These are phyloP conservation scores for Lipomyces starkeyi DNA, from an alignment of 805 yeast genomes.

Conservation along the genomic window DNA sequence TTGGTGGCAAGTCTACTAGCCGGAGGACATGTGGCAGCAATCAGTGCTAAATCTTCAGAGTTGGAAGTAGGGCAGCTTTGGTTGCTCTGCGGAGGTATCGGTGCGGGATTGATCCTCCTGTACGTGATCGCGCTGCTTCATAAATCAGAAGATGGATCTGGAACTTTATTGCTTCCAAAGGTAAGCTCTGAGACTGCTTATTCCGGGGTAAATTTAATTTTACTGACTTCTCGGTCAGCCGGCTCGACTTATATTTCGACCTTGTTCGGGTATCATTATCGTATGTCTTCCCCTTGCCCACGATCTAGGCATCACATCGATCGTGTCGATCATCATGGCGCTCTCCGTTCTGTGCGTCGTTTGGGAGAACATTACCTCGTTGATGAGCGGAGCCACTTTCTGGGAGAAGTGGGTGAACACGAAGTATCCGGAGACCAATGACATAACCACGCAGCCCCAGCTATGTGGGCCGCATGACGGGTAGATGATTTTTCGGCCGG, in stretches of 20 bases:
- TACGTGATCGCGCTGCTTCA: conserved; percentile 54
- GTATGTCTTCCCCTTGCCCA: conserved; percentile 9
- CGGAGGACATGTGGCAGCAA: conserved; percentile 46
- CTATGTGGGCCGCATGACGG: too few species aligned
- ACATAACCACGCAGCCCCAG: too few species aligned
- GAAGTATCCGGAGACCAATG: background rate
- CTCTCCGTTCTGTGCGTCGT: conserved; percentile 7
- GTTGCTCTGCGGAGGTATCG: conserved; percentile 58
- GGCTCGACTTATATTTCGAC: conserved; percentile 5
- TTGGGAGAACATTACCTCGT: conserved; percentile 6
- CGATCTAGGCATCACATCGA: conserved; percentile 8
- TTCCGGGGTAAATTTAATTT: too few species aligned
- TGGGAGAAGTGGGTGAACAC: conserved; percentile 14
- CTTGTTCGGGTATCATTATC: conserved; percentile 5
- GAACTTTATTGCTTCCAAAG: conserved; percentile 8
- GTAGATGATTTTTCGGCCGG: too few species aligned
- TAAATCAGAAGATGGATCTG: conserved; percentile 41
- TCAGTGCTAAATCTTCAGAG: background rate
- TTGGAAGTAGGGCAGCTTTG: conserved; percentile 24
- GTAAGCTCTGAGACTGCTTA: background rate
- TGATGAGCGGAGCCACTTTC: background rate
- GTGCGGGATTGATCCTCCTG: conserved; percentile 52
- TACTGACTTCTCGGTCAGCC: background rate
- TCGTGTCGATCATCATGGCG: conserved; percentile 13
- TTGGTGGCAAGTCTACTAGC: conserved; percentile 58